A percentile compares a stretch with the other conserved stretches of the same genome.
Evolutionary conservation across 2,329 filamentous ascomycete genomes (phyloP).

Genomic region (Aspergillus tubingensis): DNA sequence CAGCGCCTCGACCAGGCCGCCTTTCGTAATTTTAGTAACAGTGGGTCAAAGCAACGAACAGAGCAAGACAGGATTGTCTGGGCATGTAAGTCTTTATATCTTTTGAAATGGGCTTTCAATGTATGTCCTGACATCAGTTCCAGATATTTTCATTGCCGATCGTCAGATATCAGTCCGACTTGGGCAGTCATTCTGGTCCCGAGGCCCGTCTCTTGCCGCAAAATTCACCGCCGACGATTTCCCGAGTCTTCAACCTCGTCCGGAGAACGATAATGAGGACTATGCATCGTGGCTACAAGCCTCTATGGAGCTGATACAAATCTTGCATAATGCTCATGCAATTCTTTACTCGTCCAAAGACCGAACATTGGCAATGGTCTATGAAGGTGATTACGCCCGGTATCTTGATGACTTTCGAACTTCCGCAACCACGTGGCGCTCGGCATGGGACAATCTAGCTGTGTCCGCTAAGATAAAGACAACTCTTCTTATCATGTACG

Average conservation of each 20-base stretch:
- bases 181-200: constrained; percentile 28
- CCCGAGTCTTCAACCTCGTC: too few relatives aligned
- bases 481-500: too few relatives aligned
- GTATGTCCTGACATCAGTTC: too few relatives aligned
- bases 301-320: constrained; percentile 19
- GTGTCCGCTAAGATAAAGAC: too few relatives aligned
- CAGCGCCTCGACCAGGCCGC: too few relatives aligned
- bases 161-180: constrained; percentile 27
- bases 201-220: constrained; percentile 22
- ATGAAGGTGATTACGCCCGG: constrained; percentile 20
- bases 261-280: too few relatives aligned
- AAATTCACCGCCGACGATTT: constrained; percentile 3
- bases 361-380: constrained; percentile 19
- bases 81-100: too few relatives aligned
- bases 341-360: constrained; percentile 23
- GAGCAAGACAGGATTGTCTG: too few relatives aligned
- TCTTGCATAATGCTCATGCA: constrained; percentile 23
- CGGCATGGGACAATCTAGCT: neutral
- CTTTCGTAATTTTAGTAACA: too few relatives aligned
- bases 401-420: constrained; percentile 23
- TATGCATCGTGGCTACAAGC: too few relatives aligned
- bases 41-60: too few relatives aligned
- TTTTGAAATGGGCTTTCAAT: too few relatives aligned
- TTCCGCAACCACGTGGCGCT: constrained; percentile 11
- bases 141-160: constrained; percentile 14